Percentiles rank a stretch among this genome's conserved stretches.
phyloP scores from a whole-genome alignment of 805 yeast species.

The Teunomyces lycoperdinae region DNA sequence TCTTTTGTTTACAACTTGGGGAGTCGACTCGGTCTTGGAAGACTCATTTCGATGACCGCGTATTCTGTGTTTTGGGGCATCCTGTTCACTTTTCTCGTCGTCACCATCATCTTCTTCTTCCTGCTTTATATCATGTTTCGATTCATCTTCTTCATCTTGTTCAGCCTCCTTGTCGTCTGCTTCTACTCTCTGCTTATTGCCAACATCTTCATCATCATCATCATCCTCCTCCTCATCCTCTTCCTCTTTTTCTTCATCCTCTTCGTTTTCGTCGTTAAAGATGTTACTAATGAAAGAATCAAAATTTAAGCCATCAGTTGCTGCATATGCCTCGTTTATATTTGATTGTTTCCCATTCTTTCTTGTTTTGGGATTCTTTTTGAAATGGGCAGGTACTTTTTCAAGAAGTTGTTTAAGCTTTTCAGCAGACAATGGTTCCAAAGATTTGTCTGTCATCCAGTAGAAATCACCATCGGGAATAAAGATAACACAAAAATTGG shows the following conservation, averaged over 20 bases:
- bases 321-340: constrained; percentile 37
- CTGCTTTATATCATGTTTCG: not conserved
- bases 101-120: constrained; percentile 3
- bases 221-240: constrained; percentile 15
- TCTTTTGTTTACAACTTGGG: constrained; percentile 6
- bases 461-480: constrained; percentile 46
- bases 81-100: constrained; percentile 1
- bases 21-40: not conserved
- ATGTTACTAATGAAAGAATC: constrained; percentile 35
- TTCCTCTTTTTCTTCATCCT: constrained; percentile 22
- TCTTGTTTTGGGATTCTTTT: constrained; percentile 17
- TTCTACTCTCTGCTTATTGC: constrained; percentile 3
- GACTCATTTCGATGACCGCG: constrained; percentile 5
- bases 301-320: constrained; percentile 35
- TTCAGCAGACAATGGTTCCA: constrained; percentile 30
- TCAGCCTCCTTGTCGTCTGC: constrained; percentile 8
- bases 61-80: constrained; percentile 6
- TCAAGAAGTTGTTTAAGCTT: constrained; percentile 27
- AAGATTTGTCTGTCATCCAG: constrained; percentile 41
- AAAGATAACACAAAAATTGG: constrained; percentile 41
- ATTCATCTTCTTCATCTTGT: constrained; percentile 4
- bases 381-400: constrained; percentile 25
- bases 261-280: constrained; percentile 18
- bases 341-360: constrained; percentile 27
- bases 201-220: constrained; percentile 13